Evolutionary conservation across 169 alveolate species (phyloP).

Genomic region (Plasmodium vinckei): DNA sequence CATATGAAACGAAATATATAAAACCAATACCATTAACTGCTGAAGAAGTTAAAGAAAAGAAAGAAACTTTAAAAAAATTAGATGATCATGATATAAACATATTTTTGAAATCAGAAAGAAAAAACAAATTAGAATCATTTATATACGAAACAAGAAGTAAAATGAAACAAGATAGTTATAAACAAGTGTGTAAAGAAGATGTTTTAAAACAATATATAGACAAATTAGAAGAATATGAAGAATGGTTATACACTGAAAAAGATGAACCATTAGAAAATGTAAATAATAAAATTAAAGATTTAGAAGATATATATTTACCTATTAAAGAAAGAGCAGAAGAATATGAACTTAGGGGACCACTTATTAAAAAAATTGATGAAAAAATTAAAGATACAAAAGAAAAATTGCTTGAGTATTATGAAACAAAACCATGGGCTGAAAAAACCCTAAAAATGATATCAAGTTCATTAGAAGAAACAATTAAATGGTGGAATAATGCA

Average conservation of each 20-base stretch:
- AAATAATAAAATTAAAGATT: slow-evolving; percentile 41
- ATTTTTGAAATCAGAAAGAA: slow-evolving; percentile 62
- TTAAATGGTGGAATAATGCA: slow-evolving; percentile 48
- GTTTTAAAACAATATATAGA: slow-evolving; percentile 26
- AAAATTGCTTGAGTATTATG: slow-evolving; percentile 20
- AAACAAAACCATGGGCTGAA: slow-evolving; percentile 75
- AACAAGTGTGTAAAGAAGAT: slow-evolving; percentile 62
- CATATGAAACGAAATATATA: slow-evolving; percentile 26
- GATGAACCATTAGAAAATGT: slow-evolving; percentile 78
- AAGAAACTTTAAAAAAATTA: slow-evolving; percentile 44
- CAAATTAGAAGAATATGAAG: slow-evolving; percentile 75
- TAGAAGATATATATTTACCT: slow-evolving; percentile 61
- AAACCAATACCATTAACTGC: slow-evolving; percentile 47
- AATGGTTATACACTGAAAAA: slow-evolving; percentile 69
- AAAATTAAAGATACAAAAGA: slow-evolving; percentile 44
- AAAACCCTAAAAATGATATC: slow-evolving; percentile 47
- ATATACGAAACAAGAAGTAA: slow-evolving; percentile 74
- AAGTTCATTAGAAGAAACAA: slow-evolving; percentile 63
- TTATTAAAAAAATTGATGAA: slow-evolving; percentile 45
- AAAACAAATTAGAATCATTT: slow-evolving; percentile 62
- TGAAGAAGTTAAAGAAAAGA: slow-evolving; percentile 65
- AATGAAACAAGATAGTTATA: slow-evolving; percentile 73
- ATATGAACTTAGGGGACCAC: slow-evolving; percentile 33
- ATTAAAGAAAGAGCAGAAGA: slow-evolving; percentile 77
- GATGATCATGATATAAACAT: slow-evolving; percentile 68